These are phyloP conservation scores for Trichoderma brevicompactum DNA, from an alignment of 2,329 filamentous ascomycete species.

Conservation along the genomic window DNA sequence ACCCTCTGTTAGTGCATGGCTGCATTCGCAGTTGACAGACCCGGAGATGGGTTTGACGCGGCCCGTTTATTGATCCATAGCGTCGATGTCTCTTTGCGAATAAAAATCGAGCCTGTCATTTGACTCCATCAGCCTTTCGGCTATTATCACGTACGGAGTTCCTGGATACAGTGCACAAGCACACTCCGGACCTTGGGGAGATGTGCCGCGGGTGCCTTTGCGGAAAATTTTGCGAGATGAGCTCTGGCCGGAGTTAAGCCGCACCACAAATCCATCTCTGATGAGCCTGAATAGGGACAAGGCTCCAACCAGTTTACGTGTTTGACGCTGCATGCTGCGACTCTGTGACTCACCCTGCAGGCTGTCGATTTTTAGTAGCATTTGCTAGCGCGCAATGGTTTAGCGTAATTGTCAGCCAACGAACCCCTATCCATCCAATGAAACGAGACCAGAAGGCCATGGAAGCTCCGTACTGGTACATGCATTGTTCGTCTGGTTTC, in stretches of 20 bases:
- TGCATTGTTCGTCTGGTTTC: neutral
- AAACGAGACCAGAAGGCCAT: neutral
- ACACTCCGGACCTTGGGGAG: too few species aligned
- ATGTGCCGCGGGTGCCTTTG: neutral
- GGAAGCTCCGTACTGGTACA: neutral
- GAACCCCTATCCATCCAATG: slow-evolving; percentile 3
- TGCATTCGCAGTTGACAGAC: neutral
- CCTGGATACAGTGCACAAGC: too few species aligned
- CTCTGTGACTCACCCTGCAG: slow-evolving; percentile 22
- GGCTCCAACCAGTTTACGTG: slow-evolving; percentile 25
- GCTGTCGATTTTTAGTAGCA: neutral
- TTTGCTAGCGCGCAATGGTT: neutral
- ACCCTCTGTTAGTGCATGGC: slow-evolving; percentile 22
- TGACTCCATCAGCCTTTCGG: slow-evolving; percentile 2
- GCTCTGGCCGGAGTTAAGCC: slow-evolving; percentile 19
- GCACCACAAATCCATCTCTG: neutral
- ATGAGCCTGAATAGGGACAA: neutral
- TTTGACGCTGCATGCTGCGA: slow-evolving; percentile 16
- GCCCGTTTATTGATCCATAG: slow-evolving; percentile 17
- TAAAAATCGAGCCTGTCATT: neutral
- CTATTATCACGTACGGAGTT: neutral
- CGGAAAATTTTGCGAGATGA: neutral
- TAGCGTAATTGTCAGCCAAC: neutral
- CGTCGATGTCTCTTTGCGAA: neutral
- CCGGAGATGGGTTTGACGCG: slow-evolving; percentile 6